Conservation (phyloP, 192 early-diverging fungal species). For the Rhizoclosmatium globosum region DNA sequence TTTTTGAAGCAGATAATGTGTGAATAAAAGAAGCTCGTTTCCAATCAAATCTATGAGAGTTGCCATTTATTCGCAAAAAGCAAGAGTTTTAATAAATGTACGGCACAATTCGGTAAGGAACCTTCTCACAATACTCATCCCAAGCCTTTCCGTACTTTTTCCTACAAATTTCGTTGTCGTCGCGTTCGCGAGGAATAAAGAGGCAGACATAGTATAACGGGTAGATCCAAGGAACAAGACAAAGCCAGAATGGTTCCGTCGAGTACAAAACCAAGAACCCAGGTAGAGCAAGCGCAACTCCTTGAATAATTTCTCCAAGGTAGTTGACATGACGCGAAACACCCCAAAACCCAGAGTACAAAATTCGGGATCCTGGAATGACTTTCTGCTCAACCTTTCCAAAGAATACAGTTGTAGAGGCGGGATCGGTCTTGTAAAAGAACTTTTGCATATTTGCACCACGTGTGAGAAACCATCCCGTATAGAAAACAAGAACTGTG, state of each 20-base stretch:
- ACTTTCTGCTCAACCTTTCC: conserved; percentile 26
- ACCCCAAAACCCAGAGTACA: conserved; percentile 40
- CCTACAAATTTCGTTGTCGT: conserved; percentile 62
- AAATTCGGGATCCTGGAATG: conserved; percentile 30
- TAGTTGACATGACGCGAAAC: conserved; percentile 40
- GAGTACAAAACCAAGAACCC: conserved; percentile 11
- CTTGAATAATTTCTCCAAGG: conserved; percentile 43
- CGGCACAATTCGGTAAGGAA: conserved; percentile 90
- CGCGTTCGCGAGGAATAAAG: conserved; percentile 38
- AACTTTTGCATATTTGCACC: conserved; percentile 50
- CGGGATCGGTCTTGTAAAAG: conserved; percentile 35
- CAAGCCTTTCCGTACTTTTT: conserved; percentile 95
- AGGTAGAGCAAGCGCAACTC: conserved; percentile 34
- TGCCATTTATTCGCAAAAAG: not conserved
- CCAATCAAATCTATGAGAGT: not conserved
- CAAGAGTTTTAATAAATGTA: conserved; percentile 10
- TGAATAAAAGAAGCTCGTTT: not conserved
- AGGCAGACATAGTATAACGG: conserved; percentile 36
- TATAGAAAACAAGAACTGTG: conserved; percentile 25
- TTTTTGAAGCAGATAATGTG: not conserved
- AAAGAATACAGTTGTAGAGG: conserved; percentile 13
- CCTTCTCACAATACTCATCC: conserved; percentile 83
- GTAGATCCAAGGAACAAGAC: conserved; percentile 31
- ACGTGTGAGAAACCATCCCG: conserved; percentile 45
- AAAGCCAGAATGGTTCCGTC: not conserved